These are phyloP conservation scores for Claviceps capensis DNA, from an alignment of 2,329 filamentous ascomycete genomes.

Conservation along the genomic window DNA sequence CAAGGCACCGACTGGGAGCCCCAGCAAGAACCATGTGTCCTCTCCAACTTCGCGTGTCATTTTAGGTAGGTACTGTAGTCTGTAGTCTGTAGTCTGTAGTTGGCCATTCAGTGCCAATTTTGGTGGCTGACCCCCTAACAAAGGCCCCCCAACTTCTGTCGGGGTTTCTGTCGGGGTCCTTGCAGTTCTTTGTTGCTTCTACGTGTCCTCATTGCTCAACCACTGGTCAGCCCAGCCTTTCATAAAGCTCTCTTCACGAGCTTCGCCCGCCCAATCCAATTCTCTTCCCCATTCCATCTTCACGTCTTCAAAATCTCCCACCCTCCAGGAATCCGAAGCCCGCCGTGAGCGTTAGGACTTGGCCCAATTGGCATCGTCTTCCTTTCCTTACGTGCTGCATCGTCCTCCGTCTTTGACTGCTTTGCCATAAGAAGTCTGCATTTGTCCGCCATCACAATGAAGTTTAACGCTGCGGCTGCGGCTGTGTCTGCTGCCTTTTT, in stretches of 20 bases:
- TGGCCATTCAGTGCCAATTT: background rate
- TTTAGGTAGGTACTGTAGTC: background rate
- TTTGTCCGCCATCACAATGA: conserved; percentile 45
- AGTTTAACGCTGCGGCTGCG: conserved; percentile 67
- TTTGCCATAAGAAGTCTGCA: conserved; percentile 27
- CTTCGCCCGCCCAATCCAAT: conserved; percentile 10
- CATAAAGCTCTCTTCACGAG: conserved; percentile 4
- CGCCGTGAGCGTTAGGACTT: conserved; percentile 16
- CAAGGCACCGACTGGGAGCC: background rate
- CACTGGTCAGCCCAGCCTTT: conserved; percentile 4
- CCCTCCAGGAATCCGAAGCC: conserved; percentile 12
- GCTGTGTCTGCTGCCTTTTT: conserved; percentile 61
- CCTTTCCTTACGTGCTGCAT: conserved; percentile 13
- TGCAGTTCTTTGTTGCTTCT: conserved; percentile 1
- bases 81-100: background rate
- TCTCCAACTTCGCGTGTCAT: background rate
- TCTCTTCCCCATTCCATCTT: conserved; percentile 8
- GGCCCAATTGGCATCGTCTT: conserved; percentile 7
- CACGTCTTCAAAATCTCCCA: conserved; percentile 9
- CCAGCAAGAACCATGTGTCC: background rate
- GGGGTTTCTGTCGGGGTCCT: background rate
- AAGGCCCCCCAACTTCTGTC: too few species aligned
- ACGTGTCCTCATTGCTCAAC: conserved; percentile 10
- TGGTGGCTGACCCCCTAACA: background rate
- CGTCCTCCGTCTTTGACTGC: conserved; percentile 2